Percentiles rank a stretch among this genome's conserved stretches.
phyloP scores from a whole-genome alignment of 306 rosid species.

The Cicer judaicum region DNA sequence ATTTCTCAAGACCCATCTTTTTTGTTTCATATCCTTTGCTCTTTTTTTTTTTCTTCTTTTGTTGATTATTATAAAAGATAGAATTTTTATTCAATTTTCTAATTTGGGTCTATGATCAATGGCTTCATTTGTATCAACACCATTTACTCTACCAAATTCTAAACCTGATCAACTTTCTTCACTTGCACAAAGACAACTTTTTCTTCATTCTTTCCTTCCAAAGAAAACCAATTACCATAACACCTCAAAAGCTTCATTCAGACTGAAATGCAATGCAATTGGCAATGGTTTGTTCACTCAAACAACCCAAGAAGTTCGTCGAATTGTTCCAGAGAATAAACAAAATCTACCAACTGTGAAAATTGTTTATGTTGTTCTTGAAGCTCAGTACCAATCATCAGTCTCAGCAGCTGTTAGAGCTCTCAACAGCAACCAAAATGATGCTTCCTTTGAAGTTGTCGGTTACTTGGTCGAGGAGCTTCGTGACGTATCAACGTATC shows the following conservation, averaged over 20 bases:
- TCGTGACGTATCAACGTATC: constrained; percentile 59
- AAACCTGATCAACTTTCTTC: constrained; percentile 74
- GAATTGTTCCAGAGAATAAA: constrained; percentile 76
- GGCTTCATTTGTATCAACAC: constrained; percentile 83
- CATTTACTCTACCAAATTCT: constrained; percentile 68
- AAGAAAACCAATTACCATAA: constrained; percentile 50
- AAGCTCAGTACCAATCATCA: constrained; percentile 97
- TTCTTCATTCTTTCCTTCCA: constrained; percentile 91
- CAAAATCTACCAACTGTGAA: constrained; percentile 74
- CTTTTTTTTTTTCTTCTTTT: not conserved
- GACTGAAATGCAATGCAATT: constrained; percentile 75
- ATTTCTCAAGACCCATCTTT: constrained; percentile 8
- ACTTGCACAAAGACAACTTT: constrained; percentile 67
- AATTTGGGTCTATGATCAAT: constrained; percentile 49
- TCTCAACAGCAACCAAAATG: constrained; percentile 55
- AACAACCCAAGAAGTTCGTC: constrained; percentile 85
- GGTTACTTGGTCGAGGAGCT: constrained; percentile 98
- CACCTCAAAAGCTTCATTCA: constrained; percentile 54
- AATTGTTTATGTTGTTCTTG: constrained; percentile 87
- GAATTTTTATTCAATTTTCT: no score
- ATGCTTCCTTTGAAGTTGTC: constrained; percentile 81
- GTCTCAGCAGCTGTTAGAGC: constrained; percentile 79
- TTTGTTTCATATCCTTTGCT: not conserved
- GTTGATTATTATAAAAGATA: no score
- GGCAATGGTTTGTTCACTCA: constrained; percentile 98